A percentile compares a stretch with the other conserved stretches of the same genome.
Conservation (phyloP, 1,139 yeast species). For the Diutina rugosa region DNA sequence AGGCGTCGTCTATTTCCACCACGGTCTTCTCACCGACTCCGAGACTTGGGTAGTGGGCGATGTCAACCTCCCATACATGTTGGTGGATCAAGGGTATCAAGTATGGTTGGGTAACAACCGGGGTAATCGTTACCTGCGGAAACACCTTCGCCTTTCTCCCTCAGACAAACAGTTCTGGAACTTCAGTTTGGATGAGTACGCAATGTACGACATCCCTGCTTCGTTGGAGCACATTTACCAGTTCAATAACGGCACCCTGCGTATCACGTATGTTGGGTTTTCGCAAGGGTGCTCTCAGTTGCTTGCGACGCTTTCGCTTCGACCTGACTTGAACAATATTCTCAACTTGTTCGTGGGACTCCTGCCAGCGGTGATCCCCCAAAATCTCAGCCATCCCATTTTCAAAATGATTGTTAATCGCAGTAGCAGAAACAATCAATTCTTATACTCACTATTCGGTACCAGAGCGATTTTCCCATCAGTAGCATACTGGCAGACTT, state of each 20-base stretch:
- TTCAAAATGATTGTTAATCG: constrained; percentile 19
- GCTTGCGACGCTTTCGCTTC: constrained; percentile 27
- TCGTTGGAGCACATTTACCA: constrained; percentile 50
- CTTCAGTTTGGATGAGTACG: constrained; percentile 77
- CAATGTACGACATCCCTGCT: constrained; percentile 72
- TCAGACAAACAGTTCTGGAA: constrained; percentile 52
- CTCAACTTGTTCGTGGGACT: constrained; percentile 26
- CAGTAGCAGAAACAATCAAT: constrained; percentile 12
- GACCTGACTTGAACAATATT: constrained; percentile 19
- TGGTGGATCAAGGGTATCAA: constrained; percentile 20
- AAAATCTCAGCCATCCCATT: constrained; percentile 24
- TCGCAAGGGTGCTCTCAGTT: constrained; percentile 36
- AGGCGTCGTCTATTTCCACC: constrained; percentile 29
- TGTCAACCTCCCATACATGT: constrained; percentile 18
- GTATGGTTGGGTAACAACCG: constrained; percentile 26
- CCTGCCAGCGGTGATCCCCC: constrained; percentile 34
- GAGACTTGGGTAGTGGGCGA: constrained; percentile 31
- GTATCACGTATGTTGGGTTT: constrained; percentile 27
- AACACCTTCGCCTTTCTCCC: constrained; percentile 15
- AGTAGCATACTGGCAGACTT: constrained; percentile 30
- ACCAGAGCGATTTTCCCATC: constrained; percentile 30
- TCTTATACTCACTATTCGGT: constrained; percentile 27
- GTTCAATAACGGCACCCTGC: constrained; percentile 2
- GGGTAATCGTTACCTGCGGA: constrained; percentile 27
- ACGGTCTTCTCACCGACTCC: constrained; percentile 33